Evolutionary conservation across 2,329 filamentous ascomycete species (phyloP).

Genomic region (Botrytis fabae): DNA sequence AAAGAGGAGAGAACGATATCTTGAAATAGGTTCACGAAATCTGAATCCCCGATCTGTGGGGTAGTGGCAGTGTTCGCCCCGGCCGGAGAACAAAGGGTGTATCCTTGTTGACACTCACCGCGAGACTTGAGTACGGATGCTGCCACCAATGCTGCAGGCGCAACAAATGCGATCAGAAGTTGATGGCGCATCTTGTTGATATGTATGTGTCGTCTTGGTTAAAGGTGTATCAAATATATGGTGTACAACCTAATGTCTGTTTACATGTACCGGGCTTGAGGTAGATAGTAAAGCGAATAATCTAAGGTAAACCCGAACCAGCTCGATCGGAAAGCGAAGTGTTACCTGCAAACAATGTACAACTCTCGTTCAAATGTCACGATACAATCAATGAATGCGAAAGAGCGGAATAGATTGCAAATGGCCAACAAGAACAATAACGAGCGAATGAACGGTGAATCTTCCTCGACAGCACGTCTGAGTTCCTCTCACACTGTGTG

Average conservation of each 20-base stretch:
- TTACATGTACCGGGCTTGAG: neutral
- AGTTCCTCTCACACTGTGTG: neutral
- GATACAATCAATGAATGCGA: neutral
- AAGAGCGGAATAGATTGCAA: neutral
- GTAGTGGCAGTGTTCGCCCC: constrained; percentile 35
- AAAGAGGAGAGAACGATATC: constrained; percentile 40
- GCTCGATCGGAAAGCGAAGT: neutral
- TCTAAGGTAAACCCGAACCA: neutral
- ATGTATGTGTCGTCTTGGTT: constrained; percentile 1
- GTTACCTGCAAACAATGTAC: neutral
- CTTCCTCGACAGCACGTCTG: neutral
- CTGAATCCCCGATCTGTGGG: constrained; percentile 37
- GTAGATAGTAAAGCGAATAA: neutral
- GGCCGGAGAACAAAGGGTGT: constrained; percentile 39
- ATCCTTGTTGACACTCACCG: constrained; percentile 33
- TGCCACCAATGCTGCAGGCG: constrained; percentile 15
- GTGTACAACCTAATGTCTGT: neutral
- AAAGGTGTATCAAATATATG: constrained; percentile 13
- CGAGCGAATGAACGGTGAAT: constrained; percentile 1
- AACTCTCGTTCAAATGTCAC: neutral
- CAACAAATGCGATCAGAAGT: constrained; percentile 19
- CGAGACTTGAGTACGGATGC: neutral
- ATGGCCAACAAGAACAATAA: neutral
- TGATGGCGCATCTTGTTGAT: constrained; percentile 7
- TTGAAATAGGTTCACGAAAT: constrained; percentile 39